A percentile compares a stretch with the other conserved stretches of the same genome.
These are phyloP conservation scores for Ecytonucleospora hepatopenaei DNA, from an alignment of 371 early-diverging fungal genomes.

Conservation along the genomic window DNA sequence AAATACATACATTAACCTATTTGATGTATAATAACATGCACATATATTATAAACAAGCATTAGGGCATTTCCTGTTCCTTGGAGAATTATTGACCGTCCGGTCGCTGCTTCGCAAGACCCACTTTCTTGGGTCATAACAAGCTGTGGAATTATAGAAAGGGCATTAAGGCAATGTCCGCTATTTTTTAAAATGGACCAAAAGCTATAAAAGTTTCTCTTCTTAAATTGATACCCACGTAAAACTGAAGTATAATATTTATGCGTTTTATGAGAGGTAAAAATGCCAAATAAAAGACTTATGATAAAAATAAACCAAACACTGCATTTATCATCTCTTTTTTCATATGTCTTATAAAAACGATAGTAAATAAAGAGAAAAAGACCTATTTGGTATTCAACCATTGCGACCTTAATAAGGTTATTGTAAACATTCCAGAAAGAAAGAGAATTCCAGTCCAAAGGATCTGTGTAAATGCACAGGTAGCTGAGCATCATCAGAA, in stretches of 20 bases:
- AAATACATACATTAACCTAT: constrained; percentile 67
- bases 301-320: constrained; percentile 29
- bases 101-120: constrained; percentile 92
- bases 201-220: constrained; percentile 65
- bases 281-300: constrained; percentile 53
- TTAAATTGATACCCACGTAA: not conserved
- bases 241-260: constrained; percentile 3
- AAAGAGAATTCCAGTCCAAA: not conserved
- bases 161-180: constrained; percentile 87
- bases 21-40: constrained; percentile 51
- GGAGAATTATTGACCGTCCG: constrained; percentile 89
- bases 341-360: constrained; percentile 78
- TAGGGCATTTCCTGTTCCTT: constrained; percentile 71
- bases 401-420: not conserved
- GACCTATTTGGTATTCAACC: constrained; percentile 66
- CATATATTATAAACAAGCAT: constrained; percentile 71
- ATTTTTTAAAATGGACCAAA: constrained; percentile 56
- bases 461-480: not conserved
- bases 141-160: constrained; percentile 90
- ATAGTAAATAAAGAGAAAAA: constrained; percentile 72
- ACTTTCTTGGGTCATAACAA: constrained; percentile 79
- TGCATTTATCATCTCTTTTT: constrained; percentile 71
- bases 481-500: not conserved
- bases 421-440: not conserved
- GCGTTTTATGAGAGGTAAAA: constrained; percentile 45